Conservation (phyloP, 768 basidiomycete species). For the Butyriboletus loyo region DNA sequence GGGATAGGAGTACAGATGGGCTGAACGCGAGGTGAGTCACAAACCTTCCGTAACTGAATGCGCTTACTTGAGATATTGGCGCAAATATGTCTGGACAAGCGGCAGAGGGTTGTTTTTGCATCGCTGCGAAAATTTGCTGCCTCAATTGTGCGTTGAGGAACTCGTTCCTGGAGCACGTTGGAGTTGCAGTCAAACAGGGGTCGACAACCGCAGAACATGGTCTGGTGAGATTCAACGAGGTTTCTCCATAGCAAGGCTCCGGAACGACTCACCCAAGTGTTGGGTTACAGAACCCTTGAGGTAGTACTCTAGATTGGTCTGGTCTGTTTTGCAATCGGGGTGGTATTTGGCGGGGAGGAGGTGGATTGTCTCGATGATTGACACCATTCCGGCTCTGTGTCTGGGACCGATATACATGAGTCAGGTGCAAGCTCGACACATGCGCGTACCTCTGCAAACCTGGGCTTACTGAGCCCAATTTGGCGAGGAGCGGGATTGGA, state of each 20-base stretch:
- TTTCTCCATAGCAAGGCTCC: neutral
- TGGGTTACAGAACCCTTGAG: neutral
- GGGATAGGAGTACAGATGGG: neutral
- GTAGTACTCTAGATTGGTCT: neutral
- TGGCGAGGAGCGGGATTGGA: neutral
- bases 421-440: neutral
- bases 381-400: neutral
- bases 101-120: neutral
- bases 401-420: neutral
- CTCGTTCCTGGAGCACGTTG: neutral
- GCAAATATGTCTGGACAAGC: neutral
- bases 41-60: neutral
- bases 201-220: neutral
- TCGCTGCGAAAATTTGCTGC: neutral
- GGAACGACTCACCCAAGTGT: slow-evolving; percentile 3
- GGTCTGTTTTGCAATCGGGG: slow-evolving; percentile 7
- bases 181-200: neutral
- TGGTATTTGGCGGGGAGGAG: neutral
- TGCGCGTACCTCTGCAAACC: slow-evolving; percentile 2
- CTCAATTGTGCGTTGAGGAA: slow-evolving; percentile 3
- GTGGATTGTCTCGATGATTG: neutral
- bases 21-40: slow-evolving; percentile 5
- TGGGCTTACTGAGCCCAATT: neutral
- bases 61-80: slow-evolving; percentile 1
- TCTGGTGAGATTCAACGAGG: slow-evolving; percentile 2